phyloP scores from a whole-genome alignment of 306 rosid species.

The Corylus heterophylla region DNA sequence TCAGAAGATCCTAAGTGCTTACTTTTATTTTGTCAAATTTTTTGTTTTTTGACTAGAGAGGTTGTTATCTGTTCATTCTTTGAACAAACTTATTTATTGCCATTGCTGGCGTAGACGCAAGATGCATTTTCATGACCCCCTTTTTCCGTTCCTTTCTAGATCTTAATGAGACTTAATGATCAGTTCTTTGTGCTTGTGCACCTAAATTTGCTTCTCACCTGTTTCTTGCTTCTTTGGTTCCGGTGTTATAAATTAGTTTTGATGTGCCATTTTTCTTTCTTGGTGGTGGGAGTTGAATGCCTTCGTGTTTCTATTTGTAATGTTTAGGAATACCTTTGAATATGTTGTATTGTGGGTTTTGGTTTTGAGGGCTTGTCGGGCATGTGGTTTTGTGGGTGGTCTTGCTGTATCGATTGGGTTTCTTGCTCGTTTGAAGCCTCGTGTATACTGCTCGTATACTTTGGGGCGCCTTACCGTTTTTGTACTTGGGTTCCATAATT shows the following conservation, averaged over 20 bases:
- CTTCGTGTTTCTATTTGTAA: background rate
- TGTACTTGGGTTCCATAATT: slow-evolving; percentile 10
- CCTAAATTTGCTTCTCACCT: background rate
- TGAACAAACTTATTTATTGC: background rate
- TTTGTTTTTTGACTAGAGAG: background rate
- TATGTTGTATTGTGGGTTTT: no score
- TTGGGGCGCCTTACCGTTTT: background rate
- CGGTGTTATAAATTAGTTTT: background rate
- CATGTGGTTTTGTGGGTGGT: no score
- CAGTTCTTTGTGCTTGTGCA: background rate
- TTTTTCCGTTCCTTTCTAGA: background rate
- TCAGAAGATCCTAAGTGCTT: background rate
- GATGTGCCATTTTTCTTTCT: background rate
- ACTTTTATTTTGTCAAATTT: background rate
- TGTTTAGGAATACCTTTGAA: background rate
- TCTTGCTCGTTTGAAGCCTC: no score
- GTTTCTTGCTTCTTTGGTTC: background rate
- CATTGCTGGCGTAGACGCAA: background rate
- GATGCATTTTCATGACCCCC: background rate
- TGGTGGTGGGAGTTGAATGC: background rate
- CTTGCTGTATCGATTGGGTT: no score
- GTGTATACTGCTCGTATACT: no score
- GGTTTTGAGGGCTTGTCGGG: no score
- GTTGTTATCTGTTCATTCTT: background rate
- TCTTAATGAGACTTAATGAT: background rate